Evolutionary conservation across 495 filamentous ascomycete species (phyloP).

Genomic region (Immersiella caudata): DNA sequence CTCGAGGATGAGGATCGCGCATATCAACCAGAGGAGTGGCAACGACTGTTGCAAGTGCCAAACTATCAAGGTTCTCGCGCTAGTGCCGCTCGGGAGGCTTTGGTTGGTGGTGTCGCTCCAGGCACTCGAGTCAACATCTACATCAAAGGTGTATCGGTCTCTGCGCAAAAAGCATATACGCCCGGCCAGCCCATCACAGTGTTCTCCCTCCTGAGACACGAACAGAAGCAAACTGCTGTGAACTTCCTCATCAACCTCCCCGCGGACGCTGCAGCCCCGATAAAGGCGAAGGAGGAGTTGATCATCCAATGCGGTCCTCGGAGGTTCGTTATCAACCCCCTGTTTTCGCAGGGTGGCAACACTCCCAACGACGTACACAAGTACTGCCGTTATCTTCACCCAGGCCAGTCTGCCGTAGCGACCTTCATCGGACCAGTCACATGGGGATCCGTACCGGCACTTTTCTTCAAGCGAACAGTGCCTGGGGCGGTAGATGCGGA

Average conservation of each 20-base stretch:
- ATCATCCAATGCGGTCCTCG: conserved; percentile 88
- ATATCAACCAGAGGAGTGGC: conserved; percentile 87
- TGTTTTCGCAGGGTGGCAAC: conserved; percentile 82
- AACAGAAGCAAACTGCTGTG: conserved; percentile 86
- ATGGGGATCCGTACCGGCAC: conserved; percentile 86
- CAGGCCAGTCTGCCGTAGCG: conserved; percentile 87
- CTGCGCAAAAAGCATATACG: conserved; percentile 56
- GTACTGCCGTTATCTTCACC: conserved; percentile 90
- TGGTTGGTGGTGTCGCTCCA: conserved; percentile 80
- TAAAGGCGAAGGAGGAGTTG: conserved; percentile 88
- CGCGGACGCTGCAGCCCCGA: conserved; percentile 67
- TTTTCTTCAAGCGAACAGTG: conserved; percentile 73
- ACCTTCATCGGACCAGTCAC: conserved; percentile 87
- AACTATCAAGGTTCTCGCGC: conserved; percentile 84
- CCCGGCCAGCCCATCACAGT: conserved; percentile 65
- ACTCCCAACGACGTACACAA: conserved; percentile 96
- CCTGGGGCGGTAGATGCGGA: conserved; percentile 34
- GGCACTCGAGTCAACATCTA: conserved; percentile 81
- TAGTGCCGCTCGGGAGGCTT: conserved; percentile 72
- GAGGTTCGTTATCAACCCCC: conserved; percentile 80
- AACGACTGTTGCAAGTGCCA: conserved; percentile 74
- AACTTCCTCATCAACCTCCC: conserved; percentile 84
- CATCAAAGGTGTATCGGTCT: conserved; percentile 69
- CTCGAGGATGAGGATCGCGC: conserved; percentile 82
- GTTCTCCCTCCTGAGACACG: conserved; percentile 87